Base-by-base conservation (phyloP, 2,329 filamentous ascomycete species). In the Lithohypha guttulata region DNA sequence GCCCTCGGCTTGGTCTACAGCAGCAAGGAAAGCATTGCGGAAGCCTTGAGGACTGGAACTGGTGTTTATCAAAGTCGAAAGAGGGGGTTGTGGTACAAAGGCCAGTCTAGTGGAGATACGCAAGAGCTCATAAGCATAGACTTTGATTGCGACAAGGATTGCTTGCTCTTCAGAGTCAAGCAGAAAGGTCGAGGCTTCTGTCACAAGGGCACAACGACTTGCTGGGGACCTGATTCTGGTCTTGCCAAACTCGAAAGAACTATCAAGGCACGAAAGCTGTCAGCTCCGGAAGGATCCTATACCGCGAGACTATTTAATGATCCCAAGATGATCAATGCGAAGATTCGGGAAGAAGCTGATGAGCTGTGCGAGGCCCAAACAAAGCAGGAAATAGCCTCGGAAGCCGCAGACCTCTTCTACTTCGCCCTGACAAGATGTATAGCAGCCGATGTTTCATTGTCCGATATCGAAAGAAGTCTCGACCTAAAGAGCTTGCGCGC, bases 281-380 rank as follows among this genome's bases (percentile, higher is more conserved):
- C 82, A 13, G 87, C 89, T 0, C 89, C 91, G 0, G 73, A 73
- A 48, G 89, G 87, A 1, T 98, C 91, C 9, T 98, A 98, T 61
- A 98, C 91, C 3, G 84, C 86, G 13, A 73, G 89, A 22, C 68
- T 98, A 1, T 98, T 96, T 68, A 87, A 81, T 13, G 91, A 98
- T 48, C 76, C 84, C 51, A 87, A 93, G 59, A 72, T 98, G 40
- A 65, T 95, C 39, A 74, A 84, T 29, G 91, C 91, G 2, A 98
- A 98, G 70, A 95, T 98, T 41, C 93, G 96, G 78, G 91, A 98
- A 61, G 91, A 98, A 60, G 91, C 91, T 0, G 84, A 93, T 55
- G 91, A 98, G 64, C 71, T 98, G 28, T 95, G 89, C 55, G 78
- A 91, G 48, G 89, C 91, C 11, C 78, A 77, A 49, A 79, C 77